A percentile compares a stretch with the other conserved stretches of the same genome.
These are phyloP conservation scores for Trametes gibbosa DNA, from an alignment of 768 basidiomycete genomes.

Conservation along the genomic window DNA sequence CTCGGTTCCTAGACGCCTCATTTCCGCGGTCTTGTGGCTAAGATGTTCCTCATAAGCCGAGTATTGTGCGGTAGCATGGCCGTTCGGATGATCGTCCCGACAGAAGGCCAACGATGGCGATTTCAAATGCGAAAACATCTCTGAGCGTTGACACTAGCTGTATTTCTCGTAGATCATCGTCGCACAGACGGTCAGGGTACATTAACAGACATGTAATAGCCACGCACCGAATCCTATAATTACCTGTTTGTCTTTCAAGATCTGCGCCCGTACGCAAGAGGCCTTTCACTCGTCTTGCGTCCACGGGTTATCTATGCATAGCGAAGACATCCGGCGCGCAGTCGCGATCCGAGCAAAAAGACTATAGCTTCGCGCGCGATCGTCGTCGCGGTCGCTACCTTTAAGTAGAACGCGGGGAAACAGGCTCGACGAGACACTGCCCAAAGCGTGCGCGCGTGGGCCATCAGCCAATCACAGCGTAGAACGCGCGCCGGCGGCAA, in stretches of 20 bases:
- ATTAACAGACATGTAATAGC: no score
- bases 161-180: not conserved
- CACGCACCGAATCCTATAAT: no score
- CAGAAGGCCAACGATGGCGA: not conserved
- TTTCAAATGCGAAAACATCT: not conserved
- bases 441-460: not conserved
- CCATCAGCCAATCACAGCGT: not conserved
- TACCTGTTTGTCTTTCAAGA: not conserved
- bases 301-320: not conserved
- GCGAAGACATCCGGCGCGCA: not conserved
- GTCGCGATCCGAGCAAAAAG: conserved; percentile 10
- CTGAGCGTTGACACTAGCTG: not conserved
- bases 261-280: no score
- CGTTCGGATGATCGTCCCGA: not conserved
- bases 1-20: no score
- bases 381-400: conserved; percentile 1
- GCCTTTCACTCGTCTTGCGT: not conserved
- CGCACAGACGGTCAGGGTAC: no score
- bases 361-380: not conserved
- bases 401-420: not conserved
- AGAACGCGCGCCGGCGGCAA: not conserved
- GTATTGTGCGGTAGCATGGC: not conserved
- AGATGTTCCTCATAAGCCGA: not conserved
- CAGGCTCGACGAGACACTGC: not conserved
- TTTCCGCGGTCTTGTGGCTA: no score